Base-by-base conservation (phyloP, 495 filamentous ascomycete species). In the Aspergillus cavernicola region DNA sequence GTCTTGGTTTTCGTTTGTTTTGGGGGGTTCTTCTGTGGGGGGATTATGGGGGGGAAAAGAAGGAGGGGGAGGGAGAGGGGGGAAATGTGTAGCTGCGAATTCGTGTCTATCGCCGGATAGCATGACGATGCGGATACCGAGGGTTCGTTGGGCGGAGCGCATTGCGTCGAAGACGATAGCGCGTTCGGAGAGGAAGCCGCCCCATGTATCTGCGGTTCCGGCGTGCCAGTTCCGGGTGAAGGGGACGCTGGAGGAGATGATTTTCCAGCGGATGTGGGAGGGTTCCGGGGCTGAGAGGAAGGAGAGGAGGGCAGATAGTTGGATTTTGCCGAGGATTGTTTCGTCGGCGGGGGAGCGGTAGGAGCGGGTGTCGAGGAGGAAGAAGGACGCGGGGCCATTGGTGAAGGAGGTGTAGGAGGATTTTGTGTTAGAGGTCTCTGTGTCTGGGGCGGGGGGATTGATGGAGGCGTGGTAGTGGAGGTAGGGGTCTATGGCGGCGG, bases 181-280 rank as follows among this genome's bases (percentile, higher is more conserved):
- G 13, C 93, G 84, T 70, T 98, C 93, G 38, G 76, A 59, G 11
- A 96, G 75, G 68, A 91, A 96, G 0, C 90, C 91, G 31, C 86
- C 90, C 93, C 93, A 98, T 3, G 93, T 97, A 62, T 98, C 93
- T 36, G 80, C 73, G 4, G 77, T 82, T 50, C 89, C 88, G 57
- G 93, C 78, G 23, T 78, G 83, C 93, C 93, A 98, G 69, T 98
- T 98, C 68, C 95, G 92, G 12, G 93, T 97, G 69, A 98, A 96
- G 0, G 93, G 93, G 26, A 97, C 84, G 24, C 85, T 88, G 40
- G 87, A 89, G 5, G 88, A 82, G 31, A 98, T 69, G 63, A 98
- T 84, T 72, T 97, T 97, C 92, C 92, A 98, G 52, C 86, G 85
- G 0, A 96, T 87, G 10, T 89, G 89, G 31, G 72, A 73, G 0